These are phyloP conservation scores for Wickerhamiella brachini DNA, from an alignment of 805 yeast species.

Conservation along the genomic window DNA sequence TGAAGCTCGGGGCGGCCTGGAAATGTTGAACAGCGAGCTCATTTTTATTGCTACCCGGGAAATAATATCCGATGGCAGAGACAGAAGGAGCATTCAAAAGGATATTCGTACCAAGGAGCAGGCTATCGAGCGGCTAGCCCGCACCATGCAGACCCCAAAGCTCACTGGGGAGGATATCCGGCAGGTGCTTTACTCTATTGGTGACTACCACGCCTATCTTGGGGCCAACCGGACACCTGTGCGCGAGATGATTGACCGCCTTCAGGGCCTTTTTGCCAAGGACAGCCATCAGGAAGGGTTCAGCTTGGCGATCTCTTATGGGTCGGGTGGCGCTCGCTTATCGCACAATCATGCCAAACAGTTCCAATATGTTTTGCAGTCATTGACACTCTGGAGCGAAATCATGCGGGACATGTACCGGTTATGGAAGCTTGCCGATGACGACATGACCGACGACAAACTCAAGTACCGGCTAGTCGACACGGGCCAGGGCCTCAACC, in stretches of 20 bases:
- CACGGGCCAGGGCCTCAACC: slow-evolving; percentile 71
- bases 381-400: slow-evolving; percentile 59
- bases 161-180: slow-evolving; percentile 44
- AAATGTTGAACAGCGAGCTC: slow-evolving; percentile 42
- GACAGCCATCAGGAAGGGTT: slow-evolving; percentile 26
- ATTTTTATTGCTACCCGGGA: slow-evolving; percentile 55
- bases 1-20: slow-evolving; percentile 27
- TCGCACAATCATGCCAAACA: slow-evolving; percentile 65
- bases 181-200: slow-evolving; percentile 60
- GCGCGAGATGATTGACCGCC: slow-evolving; percentile 41
- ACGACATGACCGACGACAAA: slow-evolving; percentile 42
- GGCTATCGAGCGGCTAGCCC: slow-evolving; percentile 50
- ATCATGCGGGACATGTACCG: slow-evolving; percentile 68
- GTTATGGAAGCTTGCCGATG: slow-evolving; percentile 66
- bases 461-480: slow-evolving; percentile 43
- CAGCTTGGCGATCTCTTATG: slow-evolving; percentile 50
- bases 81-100: slow-evolving; percentile 39
- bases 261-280: slow-evolving; percentile 34
- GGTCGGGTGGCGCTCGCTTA: slow-evolving; percentile 54
- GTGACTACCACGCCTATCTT: slow-evolving; percentile 63
- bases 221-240: slow-evolving; percentile 59
- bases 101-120: slow-evolving; percentile 53
- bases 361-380: slow-evolving; percentile 60
- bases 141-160: slow-evolving; percentile 29
- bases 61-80: slow-evolving; percentile 44